Conservation (phyloP, 305 asterid genomes). For the Striga hermonthica region DNA sequence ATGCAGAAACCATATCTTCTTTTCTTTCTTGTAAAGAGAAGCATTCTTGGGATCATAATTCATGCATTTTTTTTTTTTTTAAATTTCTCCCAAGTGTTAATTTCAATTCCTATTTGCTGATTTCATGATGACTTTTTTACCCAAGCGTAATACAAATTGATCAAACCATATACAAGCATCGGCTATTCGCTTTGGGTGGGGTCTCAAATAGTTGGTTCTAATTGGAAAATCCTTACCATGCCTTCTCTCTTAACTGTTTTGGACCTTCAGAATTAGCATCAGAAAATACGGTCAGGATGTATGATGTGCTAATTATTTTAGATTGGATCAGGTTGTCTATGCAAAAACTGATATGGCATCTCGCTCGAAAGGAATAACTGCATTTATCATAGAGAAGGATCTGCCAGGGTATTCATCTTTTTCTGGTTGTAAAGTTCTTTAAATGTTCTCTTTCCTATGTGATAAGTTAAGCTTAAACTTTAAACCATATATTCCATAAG, state of each 20-base stretch:
- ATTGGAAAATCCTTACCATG: background rate
- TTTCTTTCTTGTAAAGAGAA: no score
- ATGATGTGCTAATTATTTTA: constrained; percentile 31
- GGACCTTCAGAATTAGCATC: constrained; percentile 14
- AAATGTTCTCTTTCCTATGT: constrained; percentile 9
- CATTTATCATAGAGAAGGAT: constrained; percentile 92
- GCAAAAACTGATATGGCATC: constrained; percentile 87
- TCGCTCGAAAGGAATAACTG: constrained; percentile 88
- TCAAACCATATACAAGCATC: background rate
- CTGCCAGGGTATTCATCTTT: constrained; percentile 78
- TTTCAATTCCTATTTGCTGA: background rate
- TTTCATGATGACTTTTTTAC: background rate
- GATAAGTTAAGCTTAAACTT: constrained; percentile 3
- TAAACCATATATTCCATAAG: constrained; percentile 9
- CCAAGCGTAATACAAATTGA: background rate
- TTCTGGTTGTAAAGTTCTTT: constrained; percentile 26
- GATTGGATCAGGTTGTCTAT: constrained; percentile 79
- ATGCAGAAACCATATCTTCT: no score
- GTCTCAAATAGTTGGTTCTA: background rate
- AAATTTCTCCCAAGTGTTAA: background rate
- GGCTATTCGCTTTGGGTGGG: background rate
- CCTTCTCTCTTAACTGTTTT: constrained; percentile 3
- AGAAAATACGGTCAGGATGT: constrained; percentile 5
- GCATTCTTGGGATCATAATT: no score
- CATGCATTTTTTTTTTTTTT: background rate